Evolutionary conservation across 495 filamentous ascomycete genomes (phyloP), one percentile per base, ranked within the genome.

Genomic region (Neurospora sp.): DNA sequence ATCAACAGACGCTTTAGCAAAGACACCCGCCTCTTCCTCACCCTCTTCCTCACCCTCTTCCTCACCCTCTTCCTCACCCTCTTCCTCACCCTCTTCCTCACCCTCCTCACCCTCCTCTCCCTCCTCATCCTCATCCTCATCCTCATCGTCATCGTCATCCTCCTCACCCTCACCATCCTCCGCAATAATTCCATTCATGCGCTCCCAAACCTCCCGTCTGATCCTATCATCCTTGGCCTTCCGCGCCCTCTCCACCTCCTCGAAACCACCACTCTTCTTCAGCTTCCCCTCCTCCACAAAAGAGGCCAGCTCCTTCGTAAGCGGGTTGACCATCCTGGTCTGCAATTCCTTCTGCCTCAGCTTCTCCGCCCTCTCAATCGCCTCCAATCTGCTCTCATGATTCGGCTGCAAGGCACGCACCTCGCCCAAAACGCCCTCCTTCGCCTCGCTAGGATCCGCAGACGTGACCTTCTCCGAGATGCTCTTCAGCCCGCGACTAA

Each of bases 361-460:
- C 83, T 93, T 94, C 83, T 99, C 96, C 1, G 94, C 94, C 31
- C 94, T 89, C 80, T 98, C 94, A 74, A 99, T 99, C 11, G 96
- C 96, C 82, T 98, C 96, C 0, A 98, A 82, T 71, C 96, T 87
- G 71, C 89, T 89, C 82, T 98, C 93, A 76, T 99, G 96, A 75
- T 99, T 98, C 1, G 96, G 96, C 77, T 95, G 94, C 61, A 99
- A 84, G 40, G 95, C 96, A 39, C 94, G 89, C 10, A 99, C 96
- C 83, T 98, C 96, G 39, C 93, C 94, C 18, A 99, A 83, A 18
- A 99, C 91, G 48, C 89, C 91, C 75, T 97, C 94, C 81, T 97
- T 97, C 41, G 93, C 96, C 71, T 91, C 89, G 76, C 80, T 83
- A 4, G 93, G 93, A 78, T 98, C 92, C 38, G 91, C 83, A 61